Evolutionary conservation across 768 basidiomycete species (phyloP), one percentile per base, ranked within the genome.

Genomic region (Russula dissimulans): DNA sequence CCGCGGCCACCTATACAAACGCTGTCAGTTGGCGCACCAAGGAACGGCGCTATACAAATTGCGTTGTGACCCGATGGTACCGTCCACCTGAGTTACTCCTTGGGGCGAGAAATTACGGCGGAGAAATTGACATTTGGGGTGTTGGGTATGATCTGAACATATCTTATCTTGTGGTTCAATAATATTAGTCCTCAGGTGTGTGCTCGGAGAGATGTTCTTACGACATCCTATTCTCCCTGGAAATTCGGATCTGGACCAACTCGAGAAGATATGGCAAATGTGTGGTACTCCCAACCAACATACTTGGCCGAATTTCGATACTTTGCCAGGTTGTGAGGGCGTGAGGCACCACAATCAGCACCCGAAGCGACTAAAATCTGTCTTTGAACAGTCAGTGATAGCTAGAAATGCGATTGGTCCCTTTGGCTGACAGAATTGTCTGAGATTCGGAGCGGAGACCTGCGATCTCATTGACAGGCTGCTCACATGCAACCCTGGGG

Each of bases 121-220:
- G 91, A 0, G 91, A 93, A 66, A 87, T 99, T 45, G 97, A 99
- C 72, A 86, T 99, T 67, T 99, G 97, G 97, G 93, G 95, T 7
- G 85, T 98, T 55, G 97, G 95, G 85, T 95, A 70, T 67, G 84
- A 76, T 41, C 14, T 26, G 17, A 14, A 26, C 10, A 8, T 3
- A 15, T 17, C 42, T 17, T 12, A 22, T 45, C 38, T 41, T 17
- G 31, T 1, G 32, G 32, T 50, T n/a, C 22, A 26, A 42, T 50
- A 6, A 32, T 26, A 26, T 49, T 14, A 26, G 17, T 31, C 4
- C 26, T 42, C 61, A 95, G 92, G 7, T 97, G 95, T 71, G 91
- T 97, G 32, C 77, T 98, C n/a, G 95, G 89, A 34, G 97, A 99
- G 73, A 97, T 98, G 92, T 95, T 91, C 71, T 79, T 81, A 58